phyloP scores from a whole-genome alignment of 2,329 filamentous ascomycete species.

The Atkinsonella texensis region DNA sequence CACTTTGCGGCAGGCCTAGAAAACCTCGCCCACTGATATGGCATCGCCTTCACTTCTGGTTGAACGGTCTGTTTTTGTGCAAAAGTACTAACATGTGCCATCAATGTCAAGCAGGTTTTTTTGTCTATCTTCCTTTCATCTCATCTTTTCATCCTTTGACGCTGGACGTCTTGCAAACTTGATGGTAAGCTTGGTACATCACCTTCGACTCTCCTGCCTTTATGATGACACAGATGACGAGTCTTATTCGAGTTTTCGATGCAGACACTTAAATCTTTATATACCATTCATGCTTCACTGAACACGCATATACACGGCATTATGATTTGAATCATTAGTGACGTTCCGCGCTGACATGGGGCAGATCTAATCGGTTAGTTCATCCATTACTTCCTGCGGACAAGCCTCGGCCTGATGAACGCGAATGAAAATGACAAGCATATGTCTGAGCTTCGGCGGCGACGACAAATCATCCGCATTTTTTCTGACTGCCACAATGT shows the following conservation, averaged over 20 bases:
- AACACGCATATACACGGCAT: conserved; percentile 10
- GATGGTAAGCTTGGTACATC: conserved; percentile 1
- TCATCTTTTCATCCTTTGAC: neutral
- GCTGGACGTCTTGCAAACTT: neutral
- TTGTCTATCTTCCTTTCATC: too few species aligned
- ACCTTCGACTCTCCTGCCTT: neutral
- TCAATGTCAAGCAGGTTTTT: neutral
- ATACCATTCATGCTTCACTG: conserved; percentile 64
- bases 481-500: conserved; percentile 10
- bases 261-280: conserved; percentile 53
- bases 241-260: conserved; percentile 65
- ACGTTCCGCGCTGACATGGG: conserved; percentile 13
- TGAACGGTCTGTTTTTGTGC: neutral
- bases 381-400: neutral
- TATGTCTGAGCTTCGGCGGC: conserved; percentile 73
- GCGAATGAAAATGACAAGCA: conserved; percentile 87
- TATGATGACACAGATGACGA: conserved; percentile 47
- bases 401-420: conserved; percentile 56
- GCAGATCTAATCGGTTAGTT: conserved; percentile 13
- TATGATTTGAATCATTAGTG: neutral
- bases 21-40: conserved; percentile 96
- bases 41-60: conserved; percentile 9
- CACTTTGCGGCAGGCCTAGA: conserved; percentile 97
- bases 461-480: conserved; percentile 26
- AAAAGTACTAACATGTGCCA: neutral